phyloP scores from a whole-genome alignment of 768 basidiomycete genomes.

The Phlegmacium glaucopus region DNA sequence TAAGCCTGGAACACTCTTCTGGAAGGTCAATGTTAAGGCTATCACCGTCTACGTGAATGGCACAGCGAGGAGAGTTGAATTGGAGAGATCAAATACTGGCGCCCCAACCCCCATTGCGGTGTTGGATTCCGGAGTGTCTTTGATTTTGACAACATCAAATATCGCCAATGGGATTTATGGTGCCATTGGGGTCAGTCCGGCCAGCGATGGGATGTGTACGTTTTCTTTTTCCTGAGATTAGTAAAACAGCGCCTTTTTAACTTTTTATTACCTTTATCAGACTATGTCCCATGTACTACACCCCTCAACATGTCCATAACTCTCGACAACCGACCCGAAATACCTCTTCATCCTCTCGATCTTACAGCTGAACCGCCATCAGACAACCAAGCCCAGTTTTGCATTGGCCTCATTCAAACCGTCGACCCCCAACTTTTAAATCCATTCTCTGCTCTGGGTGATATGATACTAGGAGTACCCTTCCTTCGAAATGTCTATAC shows the following conservation, averaged over 20 bases:
- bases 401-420: constrained; percentile 68
- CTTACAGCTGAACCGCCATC: constrained; percentile 48
- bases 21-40: constrained; percentile 56
- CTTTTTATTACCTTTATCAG: constrained; percentile 31
- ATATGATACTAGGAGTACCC: constrained; percentile 77
- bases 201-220: constrained; percentile 62
- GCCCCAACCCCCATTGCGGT: constrained; percentile 55
- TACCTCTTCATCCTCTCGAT: constrained; percentile 75
- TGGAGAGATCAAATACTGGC: constrained; percentile 40
- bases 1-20: constrained; percentile 44
- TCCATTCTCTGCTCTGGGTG: constrained; percentile 43
- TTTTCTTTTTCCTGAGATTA: constrained; percentile 2
- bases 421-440: constrained; percentile 39
- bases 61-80: constrained; percentile 29
- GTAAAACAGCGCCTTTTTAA: neutral
- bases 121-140: constrained; percentile 67
- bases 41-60: constrained; percentile 65
- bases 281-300: constrained; percentile 65
- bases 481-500: constrained; percentile 76
- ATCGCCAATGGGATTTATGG: constrained; percentile 82
- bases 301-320: constrained; percentile 33
- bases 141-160: constrained; percentile 55
- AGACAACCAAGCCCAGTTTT: constrained; percentile 41
- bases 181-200: constrained; percentile 60
- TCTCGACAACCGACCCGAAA: constrained; percentile 51